Base-by-base conservation (phyloP, 108 stramenopile genomes). In the Pseudonitzschia delicatissima region DNA sequence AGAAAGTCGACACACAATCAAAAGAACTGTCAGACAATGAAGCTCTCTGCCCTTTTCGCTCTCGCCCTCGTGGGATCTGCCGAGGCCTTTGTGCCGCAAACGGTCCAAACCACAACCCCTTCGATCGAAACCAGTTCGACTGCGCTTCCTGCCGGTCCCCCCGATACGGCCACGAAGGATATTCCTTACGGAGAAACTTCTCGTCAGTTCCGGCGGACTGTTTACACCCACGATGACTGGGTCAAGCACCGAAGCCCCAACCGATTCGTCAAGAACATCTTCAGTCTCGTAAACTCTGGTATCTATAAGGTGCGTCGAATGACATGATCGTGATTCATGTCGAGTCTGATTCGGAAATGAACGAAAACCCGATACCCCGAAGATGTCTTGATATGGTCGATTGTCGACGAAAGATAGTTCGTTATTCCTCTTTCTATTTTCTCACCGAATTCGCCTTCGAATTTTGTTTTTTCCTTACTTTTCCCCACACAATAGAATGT, bases 221-320 rank as follows among this genome's bases (percentile, higher is more conserved):
- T 87, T 9, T 87, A 82, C 81, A 82, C 72, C n/a, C 83, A 87
- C 65, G 76, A 83, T 40, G 81, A 87, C 53, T 87, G 86, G 86
- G 69, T 76, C 6, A 84, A 78, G 44, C 83, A 84, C 57, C 78
- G 86, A 11, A 68, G 68, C 1, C 69, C 75, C 4, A 79, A 83
- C 52, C 74, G 86, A 20, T 83, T 83, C 65, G 31, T 79, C 25
- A 42, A 47, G 51, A 79, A 87, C 55, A 33, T 82, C 17, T 29
- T 23, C 23, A 64, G 80, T 36, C 67, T 76, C 34, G 44, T 67
- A 28, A 62, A 55, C 9, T 77, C 75, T 4, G 86, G 86, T 34
- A 66, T 84, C 21, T 81, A 81, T 73, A 81, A 77, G 72, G 40
- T 45, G 32, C 60, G 60, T 42, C 11, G 11, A 11, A 25, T 64